These are phyloP conservation scores for Saxophila tyrrhenica DNA, from an alignment of 495 filamentous ascomycete genomes.

Conservation along the genomic window DNA sequence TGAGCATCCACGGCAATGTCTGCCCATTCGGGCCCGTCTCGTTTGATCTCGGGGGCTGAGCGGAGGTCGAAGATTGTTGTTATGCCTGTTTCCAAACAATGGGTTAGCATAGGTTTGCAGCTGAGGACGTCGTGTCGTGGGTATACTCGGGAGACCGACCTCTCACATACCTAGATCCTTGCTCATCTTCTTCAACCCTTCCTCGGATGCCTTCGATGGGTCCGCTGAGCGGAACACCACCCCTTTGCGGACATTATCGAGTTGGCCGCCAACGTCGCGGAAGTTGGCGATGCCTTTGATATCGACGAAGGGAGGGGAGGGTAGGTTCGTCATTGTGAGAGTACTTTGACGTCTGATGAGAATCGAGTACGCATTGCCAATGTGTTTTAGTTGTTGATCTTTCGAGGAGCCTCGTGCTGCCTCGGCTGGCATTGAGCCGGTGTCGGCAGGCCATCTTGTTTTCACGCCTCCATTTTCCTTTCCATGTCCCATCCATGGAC, in stretches of 20 bases:
- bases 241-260: constrained; percentile 18
- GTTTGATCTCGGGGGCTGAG: constrained; percentile 17
- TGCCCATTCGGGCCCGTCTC: constrained; percentile 19
- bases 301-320: constrained; percentile 28
- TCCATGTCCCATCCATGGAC: too few species aligned
- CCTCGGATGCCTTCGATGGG: constrained; percentile 18
- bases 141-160: background rate
- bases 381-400: background rate
- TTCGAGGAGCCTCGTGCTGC: background rate
- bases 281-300: constrained; percentile 29
- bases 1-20: constrained; percentile 6
- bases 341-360: background rate
- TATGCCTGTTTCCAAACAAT: constrained; percentile 13
- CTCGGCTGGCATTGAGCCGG: background rate
- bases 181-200: constrained; percentile 20
- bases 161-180: constrained; percentile 12
- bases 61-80: constrained; percentile 29
- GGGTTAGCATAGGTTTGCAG: background rate
- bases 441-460: too few species aligned
- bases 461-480: too few species aligned
- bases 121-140: background rate
- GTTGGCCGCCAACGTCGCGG: constrained; percentile 26
- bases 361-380: background rate
- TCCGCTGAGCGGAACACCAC: constrained; percentile 30
- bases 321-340: background rate